These are phyloP conservation scores for Venturia aucupariae DNA, from an alignment of 2,329 filamentous ascomycete genomes.

Conservation along the genomic window DNA sequence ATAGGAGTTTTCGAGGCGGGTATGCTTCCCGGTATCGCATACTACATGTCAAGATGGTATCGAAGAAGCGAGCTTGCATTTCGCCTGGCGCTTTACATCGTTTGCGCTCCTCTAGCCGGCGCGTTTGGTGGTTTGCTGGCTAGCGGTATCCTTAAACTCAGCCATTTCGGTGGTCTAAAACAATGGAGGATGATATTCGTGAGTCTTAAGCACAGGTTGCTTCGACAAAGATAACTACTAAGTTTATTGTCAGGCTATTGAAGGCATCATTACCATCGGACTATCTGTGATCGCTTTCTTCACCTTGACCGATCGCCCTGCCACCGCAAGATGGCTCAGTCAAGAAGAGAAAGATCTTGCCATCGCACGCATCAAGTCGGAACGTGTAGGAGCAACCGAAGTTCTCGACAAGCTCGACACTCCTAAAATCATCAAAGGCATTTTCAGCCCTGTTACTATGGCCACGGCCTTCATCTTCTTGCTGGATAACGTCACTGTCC, in stretches of 20 bases:
- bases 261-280: constrained; percentile 54
- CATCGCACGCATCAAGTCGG: constrained; percentile 57
- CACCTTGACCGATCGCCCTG: constrained; percentile 59
- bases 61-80: constrained; percentile 59
- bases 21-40: constrained; percentile 65
- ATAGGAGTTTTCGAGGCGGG: constrained; percentile 57
- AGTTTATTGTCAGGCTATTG: too few relatives aligned
- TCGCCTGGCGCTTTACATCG: constrained; percentile 58
- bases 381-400: constrained; percentile 52
- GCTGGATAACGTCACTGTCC: constrained; percentile 61
- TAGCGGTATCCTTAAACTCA: constrained; percentile 52
- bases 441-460: constrained; percentile 54
- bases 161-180: constrained; percentile 46
- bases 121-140: constrained; percentile 61
- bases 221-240: too few relatives aligned
- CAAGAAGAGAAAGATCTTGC: constrained; percentile 58
- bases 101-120: constrained; percentile 60
- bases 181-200: constrained; percentile 62
- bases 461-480: constrained; percentile 50
- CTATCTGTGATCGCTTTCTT: constrained; percentile 53
- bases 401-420: constrained; percentile 55
- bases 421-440: constrained; percentile 51
- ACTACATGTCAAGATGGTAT: constrained; percentile 53
- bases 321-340: constrained; percentile 56
- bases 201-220: background rate